These are phyloP conservation scores for Pichia cabralensis DNA, from an alignment of 805 yeast genomes.

Conservation along the genomic window DNA sequence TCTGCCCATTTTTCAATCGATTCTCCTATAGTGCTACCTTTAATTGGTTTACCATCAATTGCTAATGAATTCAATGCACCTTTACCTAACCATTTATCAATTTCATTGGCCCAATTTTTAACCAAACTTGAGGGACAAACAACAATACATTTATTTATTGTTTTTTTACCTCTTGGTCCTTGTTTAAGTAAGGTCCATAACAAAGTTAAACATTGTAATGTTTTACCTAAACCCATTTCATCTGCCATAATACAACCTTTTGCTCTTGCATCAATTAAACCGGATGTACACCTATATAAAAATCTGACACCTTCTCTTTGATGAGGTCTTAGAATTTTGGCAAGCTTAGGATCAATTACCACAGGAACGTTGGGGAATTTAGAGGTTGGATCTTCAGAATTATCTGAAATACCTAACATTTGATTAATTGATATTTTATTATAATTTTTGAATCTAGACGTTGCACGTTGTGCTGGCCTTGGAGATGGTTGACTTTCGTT, in stretches of 20 bases:
- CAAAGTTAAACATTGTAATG: conserved; percentile 77
- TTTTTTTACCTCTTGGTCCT: conserved; percentile 73
- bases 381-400: conserved; percentile 34
- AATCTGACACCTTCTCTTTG: conserved; percentile 94
- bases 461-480: conserved; percentile 10
- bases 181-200: conserved; percentile 90
- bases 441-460: conserved; percentile 27
- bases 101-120: conserved; percentile 94
- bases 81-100: conserved; percentile 89
- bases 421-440: conserved; percentile 67
- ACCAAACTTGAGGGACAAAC: conserved; percentile 95
- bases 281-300: conserved; percentile 83
- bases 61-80: conserved; percentile 86
- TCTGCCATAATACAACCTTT: conserved; percentile 98
- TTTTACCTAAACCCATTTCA: conserved; percentile 95
- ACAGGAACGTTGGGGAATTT: conserved; percentile 85
- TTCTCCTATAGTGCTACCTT: conserved; percentile 54
- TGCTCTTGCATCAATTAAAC: conserved; percentile 71
- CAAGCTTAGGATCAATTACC: conserved; percentile 82
- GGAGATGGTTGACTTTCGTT: conserved; percentile 1
- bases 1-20: conserved; percentile 76
- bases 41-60: conserved; percentile 80
- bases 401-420: conserved; percentile 60
- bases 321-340: conserved; percentile 86
- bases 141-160: conserved; percentile 82